A percentile compares a stretch with the other conserved stretches of the same genome.
Evolutionary conservation across 441 rosid genomes (phyloP).

Genomic region (Kokia cookei): DNA sequence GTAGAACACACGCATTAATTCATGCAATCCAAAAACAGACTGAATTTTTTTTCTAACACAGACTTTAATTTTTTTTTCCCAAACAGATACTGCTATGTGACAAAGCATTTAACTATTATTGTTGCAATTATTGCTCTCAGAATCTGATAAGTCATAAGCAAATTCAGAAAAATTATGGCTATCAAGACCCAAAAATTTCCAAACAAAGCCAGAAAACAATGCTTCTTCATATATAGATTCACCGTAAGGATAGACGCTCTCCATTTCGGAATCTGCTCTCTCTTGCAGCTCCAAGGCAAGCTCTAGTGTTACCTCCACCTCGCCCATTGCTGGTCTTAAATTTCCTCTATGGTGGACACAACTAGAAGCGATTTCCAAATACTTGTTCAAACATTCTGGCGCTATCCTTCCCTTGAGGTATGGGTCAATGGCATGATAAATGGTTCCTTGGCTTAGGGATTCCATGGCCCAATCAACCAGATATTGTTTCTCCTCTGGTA

Average conservation of each 20-base stretch:
- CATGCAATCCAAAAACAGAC: too few species aligned
- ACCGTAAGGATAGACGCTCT: background rate
- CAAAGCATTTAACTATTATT: background rate
- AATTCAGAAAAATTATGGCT: background rate
- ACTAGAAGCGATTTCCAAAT: background rate
- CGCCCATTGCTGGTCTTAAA: background rate
- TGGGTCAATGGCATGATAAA: background rate
- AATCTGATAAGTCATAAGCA: background rate
- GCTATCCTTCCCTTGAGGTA: background rate
- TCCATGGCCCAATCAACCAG: background rate
- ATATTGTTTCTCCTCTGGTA: background rate
- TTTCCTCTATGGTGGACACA: background rate
- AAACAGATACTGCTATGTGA: background rate
- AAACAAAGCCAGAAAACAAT: background rate
- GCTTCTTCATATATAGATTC: background rate
- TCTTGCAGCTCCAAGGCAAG: conserved; percentile 1
- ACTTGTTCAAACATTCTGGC: background rate
- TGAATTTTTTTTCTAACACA: too few species aligned
- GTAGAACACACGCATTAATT: too few species aligned
- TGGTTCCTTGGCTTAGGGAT: background rate
- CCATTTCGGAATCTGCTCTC: background rate
- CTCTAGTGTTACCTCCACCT: background rate
- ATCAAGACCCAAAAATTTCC: background rate
- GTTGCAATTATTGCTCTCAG: background rate
- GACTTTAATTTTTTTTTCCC: too few species aligned